Evolutionary conservation across 371 early-diverging fungal species (phyloP), one percentile per base, ranked within the genome.

Genomic region (Saksenaea oblongispora): DNA sequence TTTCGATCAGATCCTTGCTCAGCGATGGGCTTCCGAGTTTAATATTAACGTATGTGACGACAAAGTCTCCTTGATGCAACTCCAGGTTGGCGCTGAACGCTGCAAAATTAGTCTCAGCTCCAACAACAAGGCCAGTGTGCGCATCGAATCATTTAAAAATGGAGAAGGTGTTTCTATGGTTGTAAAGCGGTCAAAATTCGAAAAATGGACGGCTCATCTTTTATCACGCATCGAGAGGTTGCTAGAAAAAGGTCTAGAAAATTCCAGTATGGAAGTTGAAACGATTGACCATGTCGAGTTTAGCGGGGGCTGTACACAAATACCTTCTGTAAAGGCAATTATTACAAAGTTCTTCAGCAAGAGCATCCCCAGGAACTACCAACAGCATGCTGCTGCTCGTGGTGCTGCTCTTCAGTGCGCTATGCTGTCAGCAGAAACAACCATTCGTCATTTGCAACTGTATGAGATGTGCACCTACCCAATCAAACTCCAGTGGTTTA

Each of bases 401-500:
- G 97, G 97, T 66, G 93, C 94, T 65, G 97, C 97, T 36, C 85
- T 96, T 56, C 92, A 93, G 84, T 96, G 97, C 80, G 97, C 97
- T 69, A 94, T 96, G 76, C 78, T 94, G 61, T 93, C 93, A 27
- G 96, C 97, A 11, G 91, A 90, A 44, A 94, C 96, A 90, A 92
- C 91, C 74, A 95, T 96, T 65, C 93, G 97, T 61, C 95, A 96
- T 54, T 96, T 96, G 74, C 69, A 86, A 34, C 87, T 96, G 61
- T 85, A 91, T 66, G 98, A 97, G 80, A 84, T 92, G 72, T 89
- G 87, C 66, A 75, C 77, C 57, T 72, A 76, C 36, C 72, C 74
- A 17, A 73, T 76, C 63, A 83, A 83, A 66, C 75, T 86, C 71
- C 80, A 80, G 61, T 91, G 91, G 90, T 84, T 85, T 58, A 77